Evolutionary conservation across 192 early-diverging fungal species (phyloP).

Genomic region (Chytriomyces hyalinus): DNA sequence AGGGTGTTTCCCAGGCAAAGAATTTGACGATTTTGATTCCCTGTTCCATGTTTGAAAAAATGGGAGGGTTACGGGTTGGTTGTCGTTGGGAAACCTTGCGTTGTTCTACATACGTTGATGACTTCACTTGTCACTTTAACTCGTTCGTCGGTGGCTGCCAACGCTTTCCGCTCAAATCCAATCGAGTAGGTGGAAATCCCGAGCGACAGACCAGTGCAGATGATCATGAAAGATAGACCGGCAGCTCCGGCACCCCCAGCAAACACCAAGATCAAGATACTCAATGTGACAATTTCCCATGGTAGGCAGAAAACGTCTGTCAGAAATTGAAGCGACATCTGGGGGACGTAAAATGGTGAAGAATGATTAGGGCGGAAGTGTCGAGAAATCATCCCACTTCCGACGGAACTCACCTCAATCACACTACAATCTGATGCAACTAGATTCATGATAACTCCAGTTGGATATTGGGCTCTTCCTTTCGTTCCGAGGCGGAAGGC

Average conservation of each 20-base stretch:
- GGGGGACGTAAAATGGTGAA: slow-evolving; percentile 52
- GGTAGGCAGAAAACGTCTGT: slow-evolving; percentile 25
- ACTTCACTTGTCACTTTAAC: slow-evolving; percentile 66
- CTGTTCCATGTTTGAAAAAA: too few relatives aligned
- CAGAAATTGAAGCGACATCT: slow-evolving; percentile 19
- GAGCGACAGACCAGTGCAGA: slow-evolving; percentile 44
- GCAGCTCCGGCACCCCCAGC: slow-evolving; percentile 53
- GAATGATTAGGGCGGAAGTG: slow-evolving; percentile 57
- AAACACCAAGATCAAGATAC: slow-evolving; percentile 55
- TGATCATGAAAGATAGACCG: slow-evolving; percentile 53
- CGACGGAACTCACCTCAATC: slow-evolving; percentile 29
- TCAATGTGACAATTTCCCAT: slow-evolving; percentile 67
- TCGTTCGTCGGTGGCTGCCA: slow-evolving; percentile 61
- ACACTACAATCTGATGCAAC: slow-evolving; percentile 22
- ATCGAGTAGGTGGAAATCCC: slow-evolving; percentile 39
- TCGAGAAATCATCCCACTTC: slow-evolving; percentile 51
- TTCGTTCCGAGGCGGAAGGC: slow-evolving; percentile 22
- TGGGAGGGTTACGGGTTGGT: too few relatives aligned
- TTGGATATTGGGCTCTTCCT: slow-evolving; percentile 18
- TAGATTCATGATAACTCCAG: slow-evolving; percentile 28
- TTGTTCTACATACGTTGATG: slow-evolving; percentile 47
- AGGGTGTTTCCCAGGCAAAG: slow-evolving; percentile 84
- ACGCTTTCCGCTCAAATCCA: slow-evolving; percentile 39
- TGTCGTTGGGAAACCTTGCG: too few relatives aligned
- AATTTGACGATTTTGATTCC: slow-evolving; percentile 90